A percentile compares a stretch with the other conserved stretches of the same genome.
Conservation (phyloP, 2,329 filamentous ascomycete species). For the Apiospora pterosperma region DNA sequence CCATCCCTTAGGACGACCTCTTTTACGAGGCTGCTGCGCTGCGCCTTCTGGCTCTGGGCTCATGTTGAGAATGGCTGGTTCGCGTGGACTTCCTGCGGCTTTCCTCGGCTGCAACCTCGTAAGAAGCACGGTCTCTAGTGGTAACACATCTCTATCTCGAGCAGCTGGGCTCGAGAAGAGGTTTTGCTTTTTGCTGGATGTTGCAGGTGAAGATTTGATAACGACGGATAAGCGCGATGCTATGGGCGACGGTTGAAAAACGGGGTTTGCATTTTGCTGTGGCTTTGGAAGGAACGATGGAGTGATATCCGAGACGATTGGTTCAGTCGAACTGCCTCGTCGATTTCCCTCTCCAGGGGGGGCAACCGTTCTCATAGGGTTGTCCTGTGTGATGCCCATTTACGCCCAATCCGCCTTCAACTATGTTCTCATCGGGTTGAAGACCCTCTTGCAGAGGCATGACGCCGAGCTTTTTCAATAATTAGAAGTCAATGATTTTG, state of each 20-base stretch:
- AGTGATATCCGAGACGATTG: neutral
- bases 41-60: slow-evolving; percentile 5
- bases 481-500: neutral
- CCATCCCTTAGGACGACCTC: slow-evolving; percentile 49
- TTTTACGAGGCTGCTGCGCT: slow-evolving; percentile 24
- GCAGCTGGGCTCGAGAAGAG: neutral
- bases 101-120: neutral
- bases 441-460: neutral
- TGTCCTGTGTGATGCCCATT: neutral
- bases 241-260: slow-evolving; percentile 4
- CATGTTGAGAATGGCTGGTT: slow-evolving; percentile 4
- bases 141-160: neutral
- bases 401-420: neutral
- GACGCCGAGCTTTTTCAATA: neutral
- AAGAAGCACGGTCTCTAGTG: neutral
- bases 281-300: neutral
- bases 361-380: neutral
- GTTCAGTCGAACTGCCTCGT: neutral
- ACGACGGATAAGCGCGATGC: slow-evolving; percentile 20
- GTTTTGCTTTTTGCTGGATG: slow-evolving; percentile 7
- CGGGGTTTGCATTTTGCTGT: neutral
- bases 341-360: neutral
- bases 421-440: neutral
- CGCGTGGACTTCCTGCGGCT: neutral
- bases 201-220: slow-evolving; percentile 18